These are phyloP conservation scores for Paramecium tetraurelia DNA, from an alignment of 73 alveolate genomes.

Conservation along the genomic window DNA sequence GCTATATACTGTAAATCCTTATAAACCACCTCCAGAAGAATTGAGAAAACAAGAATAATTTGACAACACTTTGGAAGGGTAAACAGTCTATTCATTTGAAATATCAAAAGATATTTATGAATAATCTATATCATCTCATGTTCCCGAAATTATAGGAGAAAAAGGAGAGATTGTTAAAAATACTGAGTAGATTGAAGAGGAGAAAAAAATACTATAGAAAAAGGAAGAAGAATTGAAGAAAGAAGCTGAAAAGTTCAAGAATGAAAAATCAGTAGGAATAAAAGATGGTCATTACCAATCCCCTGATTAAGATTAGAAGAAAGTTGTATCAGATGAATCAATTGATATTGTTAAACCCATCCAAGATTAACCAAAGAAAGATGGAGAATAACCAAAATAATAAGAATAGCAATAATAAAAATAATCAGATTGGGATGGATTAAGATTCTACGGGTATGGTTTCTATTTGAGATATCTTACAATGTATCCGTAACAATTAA, in stretches of 20 bases:
- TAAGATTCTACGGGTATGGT: constrained; percentile 3
- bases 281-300: neutral
- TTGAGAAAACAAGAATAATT: neutral
- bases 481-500: neutral
- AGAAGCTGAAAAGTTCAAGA: neutral
- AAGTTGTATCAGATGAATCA: neutral
- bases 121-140: neutral
- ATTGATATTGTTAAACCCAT: neutral
- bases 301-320: neutral
- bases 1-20: neutral
- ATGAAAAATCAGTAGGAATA: neutral
- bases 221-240: neutral
- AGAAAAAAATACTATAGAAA: neutral
- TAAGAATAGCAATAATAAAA: neutral
- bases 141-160: neutral
- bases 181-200: neutral
- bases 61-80: neutral
- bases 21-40: neutral
- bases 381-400: neutral
- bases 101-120: neutral
- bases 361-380: neutral
- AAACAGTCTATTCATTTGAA: neutral
- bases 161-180: neutral
- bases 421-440: neutral
- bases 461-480: neutral